A percentile compares a stretch with the other conserved stretches of the same genome.
phyloP scores from a whole-genome alignment of 345 rosid genomes.

The Rubroshorea leprosula region DNA sequence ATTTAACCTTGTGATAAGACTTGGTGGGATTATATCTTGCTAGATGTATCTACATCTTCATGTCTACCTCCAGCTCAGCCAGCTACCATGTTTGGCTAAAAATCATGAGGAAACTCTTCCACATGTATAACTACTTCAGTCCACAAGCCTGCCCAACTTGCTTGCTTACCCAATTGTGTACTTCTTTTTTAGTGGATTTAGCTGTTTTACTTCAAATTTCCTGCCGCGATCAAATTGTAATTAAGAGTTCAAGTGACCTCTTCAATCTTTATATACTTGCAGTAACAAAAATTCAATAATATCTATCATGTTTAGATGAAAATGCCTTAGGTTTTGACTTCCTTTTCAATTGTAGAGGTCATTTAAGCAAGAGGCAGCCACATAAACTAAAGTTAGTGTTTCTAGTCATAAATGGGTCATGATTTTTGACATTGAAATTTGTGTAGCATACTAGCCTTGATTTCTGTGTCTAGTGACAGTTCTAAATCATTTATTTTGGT shows the following conservation, averaged over 20 bases:
- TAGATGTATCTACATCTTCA: no score
- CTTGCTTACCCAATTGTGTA: not conserved
- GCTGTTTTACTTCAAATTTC: not conserved
- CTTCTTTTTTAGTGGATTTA: not conserved
- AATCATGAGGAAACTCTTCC: no score
- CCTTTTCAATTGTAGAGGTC: not conserved
- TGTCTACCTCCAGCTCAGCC: no score
- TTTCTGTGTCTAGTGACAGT: not conserved
- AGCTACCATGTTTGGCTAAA: no score
- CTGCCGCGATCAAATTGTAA: not conserved
- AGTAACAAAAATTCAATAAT: not conserved
- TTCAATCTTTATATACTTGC: not conserved
- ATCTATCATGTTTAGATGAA: no score
- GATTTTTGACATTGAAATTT: slow-evolving; percentile 5
- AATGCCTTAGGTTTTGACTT: not conserved
- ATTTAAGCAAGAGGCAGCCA: not conserved
- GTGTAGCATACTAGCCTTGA: not conserved
- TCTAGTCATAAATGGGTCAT: no score
- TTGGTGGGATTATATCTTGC: no score
- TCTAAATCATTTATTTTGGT: not conserved
- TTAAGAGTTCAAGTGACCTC: not conserved
- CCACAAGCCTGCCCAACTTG: no score
- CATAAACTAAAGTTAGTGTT: not conserved
- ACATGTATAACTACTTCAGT: no score
- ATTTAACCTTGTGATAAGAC: not conserved